Evolutionary conservation across 2,329 filamentous ascomycete genomes (phyloP).

Genomic region (Mariannaea elegans): DNA sequence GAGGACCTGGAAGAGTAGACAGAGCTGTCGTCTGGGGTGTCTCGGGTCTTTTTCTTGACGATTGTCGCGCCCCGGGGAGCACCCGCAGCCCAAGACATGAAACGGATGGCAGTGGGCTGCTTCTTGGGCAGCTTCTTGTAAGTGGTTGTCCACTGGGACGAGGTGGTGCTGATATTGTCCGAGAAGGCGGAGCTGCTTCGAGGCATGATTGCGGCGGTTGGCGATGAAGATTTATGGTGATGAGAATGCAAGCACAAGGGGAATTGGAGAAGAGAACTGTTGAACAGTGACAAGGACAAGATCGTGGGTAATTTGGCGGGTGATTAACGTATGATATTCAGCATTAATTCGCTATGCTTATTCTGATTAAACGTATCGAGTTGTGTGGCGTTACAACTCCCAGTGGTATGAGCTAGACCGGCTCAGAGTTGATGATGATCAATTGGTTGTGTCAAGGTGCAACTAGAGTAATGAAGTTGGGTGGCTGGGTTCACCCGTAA

Average conservation of each 20-base stretch:
- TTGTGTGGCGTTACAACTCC: not conserved
- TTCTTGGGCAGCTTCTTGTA: slow-evolving; percentile 39
- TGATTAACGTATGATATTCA: not conserved
- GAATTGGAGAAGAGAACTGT: not conserved
- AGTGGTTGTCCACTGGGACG: slow-evolving; percentile 37
- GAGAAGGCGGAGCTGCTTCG: slow-evolving; percentile 32
- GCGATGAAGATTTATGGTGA: not conserved
- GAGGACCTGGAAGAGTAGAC: slow-evolving; percentile 31
- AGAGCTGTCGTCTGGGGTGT: slow-evolving; percentile 37
- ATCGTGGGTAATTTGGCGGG: not conserved
- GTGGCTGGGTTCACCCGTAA: slow-evolving; percentile 8
- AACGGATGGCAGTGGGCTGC: slow-evolving; percentile 33
- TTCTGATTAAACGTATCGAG: not conserved
- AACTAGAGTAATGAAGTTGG: slow-evolving; percentile 10
- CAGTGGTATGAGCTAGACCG: not conserved
- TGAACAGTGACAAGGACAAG: not conserved
- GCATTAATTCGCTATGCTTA: slow-evolving; percentile 1
- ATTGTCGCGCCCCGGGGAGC: slow-evolving; percentile 34
- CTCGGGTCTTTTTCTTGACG: slow-evolving; percentile 41
- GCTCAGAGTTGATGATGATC: not conserved
- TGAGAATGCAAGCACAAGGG: not conserved
- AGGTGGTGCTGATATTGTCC: slow-evolving; percentile 34
- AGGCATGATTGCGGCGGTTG: slow-evolving; percentile 23
- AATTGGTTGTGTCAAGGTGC: not conserved
- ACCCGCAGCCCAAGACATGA: slow-evolving; percentile 42